A percentile compares a stretch with the other conserved stretches of the same genome.
These are phyloP conservation scores for Yamadazyma dendronema DNA, from an alignment of 1,139 yeast species.

Conservation along the genomic window DNA sequence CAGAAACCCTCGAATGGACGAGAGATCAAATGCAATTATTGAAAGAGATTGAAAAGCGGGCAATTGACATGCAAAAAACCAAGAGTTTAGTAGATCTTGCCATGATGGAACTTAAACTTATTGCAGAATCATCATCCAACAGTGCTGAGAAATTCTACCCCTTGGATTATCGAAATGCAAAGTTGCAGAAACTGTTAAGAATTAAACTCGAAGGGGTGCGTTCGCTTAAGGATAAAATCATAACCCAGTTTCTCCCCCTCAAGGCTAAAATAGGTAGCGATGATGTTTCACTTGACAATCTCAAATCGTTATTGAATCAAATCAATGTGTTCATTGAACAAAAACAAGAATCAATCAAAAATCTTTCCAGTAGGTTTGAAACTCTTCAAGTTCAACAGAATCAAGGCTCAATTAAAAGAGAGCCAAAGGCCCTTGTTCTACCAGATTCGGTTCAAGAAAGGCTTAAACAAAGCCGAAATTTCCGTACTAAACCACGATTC, in stretches of 20 bases:
- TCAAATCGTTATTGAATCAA: constrained; percentile 23
- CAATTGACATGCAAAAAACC: constrained; percentile 1
- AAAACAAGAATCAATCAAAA: constrained; percentile 16
- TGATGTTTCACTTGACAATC: constrained; percentile 17
- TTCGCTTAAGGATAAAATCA: constrained; percentile 19
- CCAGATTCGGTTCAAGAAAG: not conserved
- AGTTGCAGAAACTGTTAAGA: constrained; percentile 19
- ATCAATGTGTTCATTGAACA: constrained; percentile 19
- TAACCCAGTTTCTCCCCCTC: constrained; percentile 24
- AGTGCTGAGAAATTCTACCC: constrained; percentile 15
- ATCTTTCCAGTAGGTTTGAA: constrained; percentile 6
- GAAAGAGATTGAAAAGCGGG: not conserved
- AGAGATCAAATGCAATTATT: constrained; percentile 1
- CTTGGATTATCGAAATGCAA: constrained; percentile 22
- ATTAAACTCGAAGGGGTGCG: constrained; percentile 18
- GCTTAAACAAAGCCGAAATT: not conserved
- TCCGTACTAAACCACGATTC: not conserved
- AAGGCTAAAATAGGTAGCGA: constrained; percentile 20
- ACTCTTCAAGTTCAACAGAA: not conserved
- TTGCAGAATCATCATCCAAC: not conserved
- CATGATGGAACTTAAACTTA: constrained; percentile 9
- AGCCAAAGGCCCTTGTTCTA: not conserved
- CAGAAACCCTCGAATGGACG: not conserved
- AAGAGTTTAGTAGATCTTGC: constrained; percentile 12
- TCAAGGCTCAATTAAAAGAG: not conserved